Conservation (phyloP, 257 asterid genomes). For the Leptodermis oblonga region DNA sequence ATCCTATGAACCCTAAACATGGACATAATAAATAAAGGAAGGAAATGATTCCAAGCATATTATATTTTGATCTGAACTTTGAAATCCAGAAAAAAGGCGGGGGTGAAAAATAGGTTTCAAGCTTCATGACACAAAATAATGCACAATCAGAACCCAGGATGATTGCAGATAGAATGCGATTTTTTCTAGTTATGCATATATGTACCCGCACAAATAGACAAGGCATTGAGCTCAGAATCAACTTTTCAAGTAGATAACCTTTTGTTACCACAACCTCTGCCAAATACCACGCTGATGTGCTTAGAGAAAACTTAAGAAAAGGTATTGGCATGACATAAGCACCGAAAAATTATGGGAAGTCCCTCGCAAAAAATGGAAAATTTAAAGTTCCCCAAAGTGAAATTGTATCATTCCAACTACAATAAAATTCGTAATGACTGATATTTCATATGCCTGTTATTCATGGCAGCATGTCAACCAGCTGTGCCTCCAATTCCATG, state of each 20-base stretch:
- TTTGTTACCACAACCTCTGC: not conserved
- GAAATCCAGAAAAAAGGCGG: not conserved
- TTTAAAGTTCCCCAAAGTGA: not conserved
- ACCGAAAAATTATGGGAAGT: not conserved
- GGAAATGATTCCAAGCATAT: not conserved
- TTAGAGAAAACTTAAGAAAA: not conserved
- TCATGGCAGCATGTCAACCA: not conserved
- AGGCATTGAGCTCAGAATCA: not conserved
- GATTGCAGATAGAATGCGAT: not conserved
- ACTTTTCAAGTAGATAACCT: not conserved
- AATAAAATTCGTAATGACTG: not conserved
- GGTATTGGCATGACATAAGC: not conserved
- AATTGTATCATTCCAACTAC: not conserved
- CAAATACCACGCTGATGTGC: not conserved
- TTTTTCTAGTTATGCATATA: not conserved
- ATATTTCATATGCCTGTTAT: not conserved
- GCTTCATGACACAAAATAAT: not conserved
- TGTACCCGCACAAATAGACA: not conserved
- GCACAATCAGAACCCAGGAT: not conserved
- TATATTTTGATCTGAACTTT: not conserved
- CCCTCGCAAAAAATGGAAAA: no score
- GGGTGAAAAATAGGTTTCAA: constrained; percentile 3
- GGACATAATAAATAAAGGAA: not conserved
- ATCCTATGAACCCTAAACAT: not conserved
- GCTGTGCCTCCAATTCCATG: not conserved